phyloP scores from a whole-genome alignment of 129 eudicot genomes.

The Tanacetum coccineum region DNA sequence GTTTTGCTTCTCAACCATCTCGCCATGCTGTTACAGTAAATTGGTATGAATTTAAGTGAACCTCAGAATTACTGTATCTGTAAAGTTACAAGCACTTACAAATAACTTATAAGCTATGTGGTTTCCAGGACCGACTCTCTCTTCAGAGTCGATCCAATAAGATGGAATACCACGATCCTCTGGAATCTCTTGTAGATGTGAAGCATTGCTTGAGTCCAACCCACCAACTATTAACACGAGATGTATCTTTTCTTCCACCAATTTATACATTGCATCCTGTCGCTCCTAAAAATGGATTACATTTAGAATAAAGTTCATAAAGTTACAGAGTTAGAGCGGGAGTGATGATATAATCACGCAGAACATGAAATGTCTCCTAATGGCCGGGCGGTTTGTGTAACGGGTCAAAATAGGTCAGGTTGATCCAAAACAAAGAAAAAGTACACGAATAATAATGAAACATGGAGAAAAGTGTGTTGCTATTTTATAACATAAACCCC shows the following conservation, averaged over 20 bases:
- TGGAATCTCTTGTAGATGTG: slow-evolving; percentile 87
- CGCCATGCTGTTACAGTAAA: slow-evolving; percentile 64
- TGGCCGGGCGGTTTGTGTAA: neutral
- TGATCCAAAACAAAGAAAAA: neutral
- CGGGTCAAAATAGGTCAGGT: neutral
- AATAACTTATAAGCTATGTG: slow-evolving; percentile 53
- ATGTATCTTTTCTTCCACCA: slow-evolving; percentile 68
- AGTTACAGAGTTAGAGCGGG: neutral
- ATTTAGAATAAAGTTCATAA: neutral
- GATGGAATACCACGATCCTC: slow-evolving; percentile 95
- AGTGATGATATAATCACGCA: neutral
- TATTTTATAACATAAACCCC: no score
- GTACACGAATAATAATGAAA: no score
- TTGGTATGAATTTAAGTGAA: neutral
- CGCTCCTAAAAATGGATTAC: slow-evolving; percentile 48
- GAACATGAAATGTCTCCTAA: neutral
- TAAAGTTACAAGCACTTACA: slow-evolving; percentile 34
- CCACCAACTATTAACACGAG: slow-evolving; percentile 89
- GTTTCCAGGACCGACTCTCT: slow-evolving; percentile 88
- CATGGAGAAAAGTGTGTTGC: no score
- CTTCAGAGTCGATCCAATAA: slow-evolving; percentile 81
- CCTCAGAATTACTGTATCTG: neutral
- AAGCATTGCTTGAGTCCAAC: slow-evolving; percentile 94
- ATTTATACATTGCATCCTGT: slow-evolving; percentile 93
- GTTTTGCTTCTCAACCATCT: slow-evolving; percentile 82